Evolutionary conservation across 495 filamentous ascomycete species (phyloP).

Genomic region (Acidomyces sp.): DNA sequence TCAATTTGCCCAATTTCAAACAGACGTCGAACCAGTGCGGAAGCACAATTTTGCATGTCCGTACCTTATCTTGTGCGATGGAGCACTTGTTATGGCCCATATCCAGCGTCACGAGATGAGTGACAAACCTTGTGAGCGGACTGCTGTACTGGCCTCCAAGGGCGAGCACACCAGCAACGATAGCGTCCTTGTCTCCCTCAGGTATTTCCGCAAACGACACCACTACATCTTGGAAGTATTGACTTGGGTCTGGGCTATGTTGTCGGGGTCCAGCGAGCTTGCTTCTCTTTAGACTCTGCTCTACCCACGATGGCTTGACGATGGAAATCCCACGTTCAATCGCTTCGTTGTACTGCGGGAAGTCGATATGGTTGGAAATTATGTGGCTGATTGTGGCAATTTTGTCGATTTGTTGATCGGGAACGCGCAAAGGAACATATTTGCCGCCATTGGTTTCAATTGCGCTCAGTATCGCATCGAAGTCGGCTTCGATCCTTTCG

Average conservation of each 20-base stretch:
- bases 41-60: conserved; percentile 70
- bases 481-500: conserved; percentile 6
- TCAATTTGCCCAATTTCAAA: conserved; percentile 73
- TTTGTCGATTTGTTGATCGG: conserved; percentile 11
- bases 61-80: conserved; percentile 45
- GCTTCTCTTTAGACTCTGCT: conserved; percentile 47
- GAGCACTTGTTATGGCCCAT: conserved; percentile 61
- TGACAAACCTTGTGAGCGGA: conserved; percentile 55
- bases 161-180: conserved; percentile 76
- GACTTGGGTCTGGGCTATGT: conserved; percentile 76
- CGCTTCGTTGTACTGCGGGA: conserved; percentile 63
- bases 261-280: conserved; percentile 66
- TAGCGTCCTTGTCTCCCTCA: conserved; percentile 77
- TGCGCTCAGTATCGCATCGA: not conserved
- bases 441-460: conserved; percentile 4
- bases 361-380: conserved; percentile 73
- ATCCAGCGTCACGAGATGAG: conserved; percentile 78
- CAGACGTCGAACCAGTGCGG: conserved; percentile 99
- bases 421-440: conserved; percentile 3
- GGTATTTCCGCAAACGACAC: conserved; percentile 72
- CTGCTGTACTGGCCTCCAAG: conserved; percentile 72
- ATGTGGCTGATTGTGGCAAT: conserved; percentile 53
- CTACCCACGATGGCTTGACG: conserved; percentile 72
- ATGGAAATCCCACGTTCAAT: conserved; percentile 66
- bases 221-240: conserved; percentile 75